These are phyloP conservation scores for Ganoderma leucocontextum DNA, from an alignment of 1,284 basidiomycete genomes.

Conservation along the genomic window DNA sequence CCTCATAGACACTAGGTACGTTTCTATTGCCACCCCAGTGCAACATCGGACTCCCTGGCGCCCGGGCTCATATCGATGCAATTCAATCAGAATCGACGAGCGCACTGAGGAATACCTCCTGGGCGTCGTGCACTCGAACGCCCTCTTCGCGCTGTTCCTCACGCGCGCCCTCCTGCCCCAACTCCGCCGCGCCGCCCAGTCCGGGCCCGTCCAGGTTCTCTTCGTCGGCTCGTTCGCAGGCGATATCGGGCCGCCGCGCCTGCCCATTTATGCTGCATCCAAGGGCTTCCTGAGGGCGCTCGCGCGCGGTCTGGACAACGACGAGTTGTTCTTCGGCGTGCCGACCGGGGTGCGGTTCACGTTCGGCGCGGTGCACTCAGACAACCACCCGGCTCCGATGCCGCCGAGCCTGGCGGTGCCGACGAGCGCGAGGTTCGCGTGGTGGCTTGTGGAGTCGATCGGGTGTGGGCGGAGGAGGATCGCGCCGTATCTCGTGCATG, in stretches of 20 bases:
- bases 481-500: constrained; percentile 33
- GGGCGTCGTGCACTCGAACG: constrained; percentile 32
- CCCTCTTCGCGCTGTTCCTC: constrained; percentile 39
- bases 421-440: constrained; percentile 31
- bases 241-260: constrained; percentile 34
- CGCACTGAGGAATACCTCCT: constrained; percentile 33
- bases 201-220: constrained; percentile 36
- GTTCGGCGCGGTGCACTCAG: constrained; percentile 36
- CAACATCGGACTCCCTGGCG: no score
- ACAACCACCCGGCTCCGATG: constrained; percentile 20
- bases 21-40: not conserved
- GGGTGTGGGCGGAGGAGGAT: constrained; percentile 34
- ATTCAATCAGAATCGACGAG: constrained; percentile 35
- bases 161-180: constrained; percentile 39
- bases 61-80: not conserved
- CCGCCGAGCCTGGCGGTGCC: constrained; percentile 26
- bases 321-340: constrained; percentile 33
- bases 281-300: constrained; percentile 39
- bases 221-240: constrained; percentile 38
- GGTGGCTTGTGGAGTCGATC: constrained; percentile 28
- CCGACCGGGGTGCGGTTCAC: constrained; percentile 36
- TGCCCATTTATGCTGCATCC: constrained; percentile 36
- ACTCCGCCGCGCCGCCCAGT: constrained; percentile 33
- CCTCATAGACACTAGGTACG: not conserved
- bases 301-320: constrained; percentile 36